A percentile compares a stretch with the other conserved stretches of the same genome.
Evolutionary conservation across 1,139 yeast genomes (phyloP).

Genomic region (Kodamaea arcana): DNA sequence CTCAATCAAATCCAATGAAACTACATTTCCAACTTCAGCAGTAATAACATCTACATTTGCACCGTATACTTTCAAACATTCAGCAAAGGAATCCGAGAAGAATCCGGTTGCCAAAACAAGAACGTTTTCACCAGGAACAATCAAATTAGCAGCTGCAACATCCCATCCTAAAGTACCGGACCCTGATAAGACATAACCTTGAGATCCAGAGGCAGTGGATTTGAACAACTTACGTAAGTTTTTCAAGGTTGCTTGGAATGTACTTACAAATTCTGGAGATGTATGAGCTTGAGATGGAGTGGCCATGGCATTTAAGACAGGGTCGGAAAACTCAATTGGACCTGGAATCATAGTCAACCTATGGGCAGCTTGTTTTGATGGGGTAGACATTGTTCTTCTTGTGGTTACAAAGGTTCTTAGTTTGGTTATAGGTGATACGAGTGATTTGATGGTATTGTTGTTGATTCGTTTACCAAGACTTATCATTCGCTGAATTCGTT

Average conservation of each 20-base stretch:
- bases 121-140: slow-evolving; percentile 63
- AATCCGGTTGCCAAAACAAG: slow-evolving; percentile 90
- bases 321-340: slow-evolving; percentile 84
- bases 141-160: slow-evolving; percentile 72
- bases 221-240: slow-evolving; percentile 72
- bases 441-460: neutral
- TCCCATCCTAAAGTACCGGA: slow-evolving; percentile 98
- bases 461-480: neutral
- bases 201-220: slow-evolving; percentile 60
- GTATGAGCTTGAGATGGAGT: slow-evolving; percentile 89
- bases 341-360: slow-evolving; percentile 82
- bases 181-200: slow-evolving; percentile 80
- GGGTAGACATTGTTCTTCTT: slow-evolving; percentile 3
- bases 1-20: slow-evolving; percentile 56
- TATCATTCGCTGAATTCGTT: neutral
- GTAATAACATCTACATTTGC: slow-evolving; percentile 63
- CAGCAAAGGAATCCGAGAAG: slow-evolving; percentile 84
- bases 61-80: slow-evolving; percentile 69
- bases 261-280: slow-evolving; percentile 76
- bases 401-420: neutral
- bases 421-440: neutral
- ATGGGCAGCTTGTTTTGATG: slow-evolving; percentile 41
- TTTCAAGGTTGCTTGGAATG: slow-evolving; percentile 65
- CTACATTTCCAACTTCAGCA: slow-evolving; percentile 71
- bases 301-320: slow-evolving; percentile 76